Evolutionary conservation across 106 monocot genomes (phyloP).

Genomic region (Allium sativum): DNA sequence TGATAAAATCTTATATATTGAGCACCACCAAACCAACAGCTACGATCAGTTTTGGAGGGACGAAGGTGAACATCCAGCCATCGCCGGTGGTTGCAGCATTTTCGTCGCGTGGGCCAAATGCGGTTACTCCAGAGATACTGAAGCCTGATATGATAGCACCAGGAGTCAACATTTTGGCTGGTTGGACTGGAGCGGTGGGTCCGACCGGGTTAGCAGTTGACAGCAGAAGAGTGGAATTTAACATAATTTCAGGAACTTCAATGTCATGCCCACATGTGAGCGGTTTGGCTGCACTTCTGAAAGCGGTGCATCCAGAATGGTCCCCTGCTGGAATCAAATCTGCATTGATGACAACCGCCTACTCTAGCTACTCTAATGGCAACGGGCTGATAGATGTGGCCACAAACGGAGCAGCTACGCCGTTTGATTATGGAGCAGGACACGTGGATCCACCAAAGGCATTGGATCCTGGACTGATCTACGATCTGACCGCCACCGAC

Average conservation of each 20-base stretch:
- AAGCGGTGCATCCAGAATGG: constrained; percentile 67
- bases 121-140: constrained; percentile 62
- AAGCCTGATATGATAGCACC: constrained; percentile 94
- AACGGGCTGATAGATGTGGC: constrained; percentile 49
- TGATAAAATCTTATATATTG: constrained; percentile 44
- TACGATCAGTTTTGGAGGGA: constrained; percentile 58
- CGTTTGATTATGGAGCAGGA: constrained; percentile 78
- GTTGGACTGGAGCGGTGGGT: constrained; percentile 66
- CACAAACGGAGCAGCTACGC: constrained; percentile 47
- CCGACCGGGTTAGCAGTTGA: constrained; percentile 66
- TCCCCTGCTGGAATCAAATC: constrained; percentile 70
- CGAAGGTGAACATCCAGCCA: constrained; percentile 59
- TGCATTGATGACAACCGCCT: constrained; percentile 81
- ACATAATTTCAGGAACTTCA: constrained; percentile 96
- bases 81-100: constrained; percentile 98
- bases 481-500: constrained; percentile 51
- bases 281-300: constrained; percentile 81
- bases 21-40: constrained; percentile 51
- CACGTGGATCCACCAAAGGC: constrained; percentile 78
- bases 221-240: constrained; percentile 58
- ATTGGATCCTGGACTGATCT: constrained; percentile 77
- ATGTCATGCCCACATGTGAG: constrained; percentile 99
- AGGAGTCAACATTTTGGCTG: constrained; percentile 93
- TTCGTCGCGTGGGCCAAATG: constrained; percentile 86
- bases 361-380: constrained; percentile 42